Evolutionary conservation across 2,329 filamentous ascomycete genomes (phyloP).

Genomic region (Xylaria polymorpha): DNA sequence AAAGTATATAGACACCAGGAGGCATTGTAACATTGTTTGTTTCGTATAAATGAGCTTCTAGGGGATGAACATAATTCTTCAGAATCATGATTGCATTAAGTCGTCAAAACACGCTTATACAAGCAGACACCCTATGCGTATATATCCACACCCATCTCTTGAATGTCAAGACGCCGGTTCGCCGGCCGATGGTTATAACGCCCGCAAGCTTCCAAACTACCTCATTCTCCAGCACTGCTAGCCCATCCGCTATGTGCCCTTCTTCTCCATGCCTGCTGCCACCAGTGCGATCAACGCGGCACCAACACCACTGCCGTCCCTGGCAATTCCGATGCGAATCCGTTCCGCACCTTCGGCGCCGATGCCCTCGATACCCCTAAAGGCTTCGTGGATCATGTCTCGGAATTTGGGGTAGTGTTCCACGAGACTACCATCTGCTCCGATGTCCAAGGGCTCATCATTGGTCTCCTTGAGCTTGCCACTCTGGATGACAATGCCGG

Average conservation of each 20-base stretch:
- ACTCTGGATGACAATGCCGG: conserved; percentile 83
- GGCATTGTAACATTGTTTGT: not conserved
- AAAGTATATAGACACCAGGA: conserved; percentile 11
- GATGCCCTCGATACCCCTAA: conserved; percentile 80
- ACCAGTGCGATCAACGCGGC: conserved; percentile 94
- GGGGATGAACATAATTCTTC: conserved; percentile 5
- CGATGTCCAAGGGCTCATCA: conserved; percentile 84
- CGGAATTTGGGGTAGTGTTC: conserved; percentile 97
- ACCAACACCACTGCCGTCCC: conserved; percentile 95
- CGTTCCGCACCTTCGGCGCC: conserved; percentile 82
- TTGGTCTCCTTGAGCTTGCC: conserved; percentile 73
- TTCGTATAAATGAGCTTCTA: not conserved
- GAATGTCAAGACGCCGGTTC: conserved; percentile 35
- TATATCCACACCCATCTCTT: conserved; percentile 11
- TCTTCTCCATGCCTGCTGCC: conserved; percentile 74
- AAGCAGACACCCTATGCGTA: not conserved
- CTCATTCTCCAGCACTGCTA: conserved; percentile 56
- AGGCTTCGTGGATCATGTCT: conserved; percentile 84
- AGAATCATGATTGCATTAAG: conserved; percentile 14
- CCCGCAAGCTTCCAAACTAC: conserved; percentile 50
- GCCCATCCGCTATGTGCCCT: conserved; percentile 52
- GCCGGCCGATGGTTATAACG: conserved; percentile 43
- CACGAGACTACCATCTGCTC: conserved; percentile 92
- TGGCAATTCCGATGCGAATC: conserved; percentile 94
- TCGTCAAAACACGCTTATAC: conserved; percentile 24